A percentile compares a stretch with the other conserved stretches of the same genome.
Evolutionary conservation across 345 rosid genomes (phyloP).

Genomic region (Clausena lansium): DNA sequence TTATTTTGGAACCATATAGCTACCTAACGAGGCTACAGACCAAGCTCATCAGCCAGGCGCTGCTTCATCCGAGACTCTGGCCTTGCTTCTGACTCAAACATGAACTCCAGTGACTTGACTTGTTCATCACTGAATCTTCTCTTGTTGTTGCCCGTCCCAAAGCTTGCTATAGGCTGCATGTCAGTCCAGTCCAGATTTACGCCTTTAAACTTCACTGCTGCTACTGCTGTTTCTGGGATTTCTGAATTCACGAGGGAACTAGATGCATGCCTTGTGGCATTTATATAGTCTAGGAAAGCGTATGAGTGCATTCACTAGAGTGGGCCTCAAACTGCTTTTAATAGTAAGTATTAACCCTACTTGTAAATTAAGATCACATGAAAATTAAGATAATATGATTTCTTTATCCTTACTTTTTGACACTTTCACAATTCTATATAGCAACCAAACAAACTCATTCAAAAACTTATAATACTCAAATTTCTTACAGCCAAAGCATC

Average conservation of each 20-base stretch:
- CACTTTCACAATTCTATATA: too few species aligned
- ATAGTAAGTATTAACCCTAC: background rate
- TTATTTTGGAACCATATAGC: conserved; percentile 51
- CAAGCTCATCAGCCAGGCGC: conserved; percentile 38
- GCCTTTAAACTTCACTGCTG: conserved; percentile 11
- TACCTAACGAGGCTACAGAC: conserved; percentile 41
- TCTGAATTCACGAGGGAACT: background rate
- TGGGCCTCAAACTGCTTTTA: conserved; percentile 8
- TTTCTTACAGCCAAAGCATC: too few species aligned
- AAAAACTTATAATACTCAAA: too few species aligned
- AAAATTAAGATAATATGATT: too few species aligned
- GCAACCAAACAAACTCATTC: too few species aligned
- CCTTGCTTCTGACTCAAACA: conserved; percentile 26
- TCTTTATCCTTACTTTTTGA: too few species aligned
- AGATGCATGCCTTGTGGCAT: background rate
- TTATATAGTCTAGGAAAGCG: background rate
- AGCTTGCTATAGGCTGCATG: conserved; percentile 10
- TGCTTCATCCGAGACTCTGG: conserved; percentile 23
- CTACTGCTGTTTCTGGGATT: background rate
- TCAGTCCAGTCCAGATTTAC: background rate
- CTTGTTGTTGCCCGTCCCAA: conserved; percentile 10
- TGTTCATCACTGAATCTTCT: conserved; percentile 32
- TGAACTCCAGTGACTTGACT: conserved; percentile 22
- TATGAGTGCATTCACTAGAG: conserved; percentile 3
- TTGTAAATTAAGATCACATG: too few species aligned